Conservation (phyloP, 2,329 filamentous ascomycete genomes). For the Elsinoe arachidis region DNA sequence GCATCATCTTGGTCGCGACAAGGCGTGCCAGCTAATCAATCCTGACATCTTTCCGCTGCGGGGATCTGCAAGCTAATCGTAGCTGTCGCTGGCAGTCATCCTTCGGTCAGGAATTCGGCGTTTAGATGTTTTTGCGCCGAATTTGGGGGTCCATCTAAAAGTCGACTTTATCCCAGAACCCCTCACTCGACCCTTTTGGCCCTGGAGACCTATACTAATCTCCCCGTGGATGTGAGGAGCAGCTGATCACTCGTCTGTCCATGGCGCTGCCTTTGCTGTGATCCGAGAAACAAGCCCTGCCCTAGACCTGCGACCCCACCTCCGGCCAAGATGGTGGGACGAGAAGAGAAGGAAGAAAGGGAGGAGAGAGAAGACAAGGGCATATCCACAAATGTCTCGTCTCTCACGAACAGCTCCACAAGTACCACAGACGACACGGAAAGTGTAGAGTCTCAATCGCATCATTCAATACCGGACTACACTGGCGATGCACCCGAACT, state of each 20-base stretch:
- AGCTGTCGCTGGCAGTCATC: not conserved
- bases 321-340: constrained; percentile 3
- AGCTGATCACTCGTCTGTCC: too few relatives aligned
- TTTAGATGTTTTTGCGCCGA: not conserved
- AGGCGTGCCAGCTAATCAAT: not conserved
- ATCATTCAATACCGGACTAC: constrained; percentile 13
- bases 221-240: too few relatives aligned
- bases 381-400: constrained; percentile 7
- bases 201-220: too few relatives aligned
- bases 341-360: not conserved
- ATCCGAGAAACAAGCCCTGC: not conserved
- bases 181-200: not conserved
- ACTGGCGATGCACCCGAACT: constrained; percentile 20
- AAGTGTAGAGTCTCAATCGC: constrained; percentile 1
- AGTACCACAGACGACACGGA: not conserved
- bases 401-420: not conserved
- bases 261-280: too few relatives aligned
- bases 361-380: constrained; percentile 9
- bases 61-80: not conserved
- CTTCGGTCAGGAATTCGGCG: not conserved
- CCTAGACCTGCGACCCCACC: not conserved
- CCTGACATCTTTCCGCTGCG: not conserved
- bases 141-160: too few relatives aligned
- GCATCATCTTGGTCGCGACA: not conserved
- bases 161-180: not conserved